Evolutionary conservation across 1,284 basidiomycete species (phyloP), one percentile per base, ranked within the genome.

Genomic region (Boletus semigastroideus): DNA sequence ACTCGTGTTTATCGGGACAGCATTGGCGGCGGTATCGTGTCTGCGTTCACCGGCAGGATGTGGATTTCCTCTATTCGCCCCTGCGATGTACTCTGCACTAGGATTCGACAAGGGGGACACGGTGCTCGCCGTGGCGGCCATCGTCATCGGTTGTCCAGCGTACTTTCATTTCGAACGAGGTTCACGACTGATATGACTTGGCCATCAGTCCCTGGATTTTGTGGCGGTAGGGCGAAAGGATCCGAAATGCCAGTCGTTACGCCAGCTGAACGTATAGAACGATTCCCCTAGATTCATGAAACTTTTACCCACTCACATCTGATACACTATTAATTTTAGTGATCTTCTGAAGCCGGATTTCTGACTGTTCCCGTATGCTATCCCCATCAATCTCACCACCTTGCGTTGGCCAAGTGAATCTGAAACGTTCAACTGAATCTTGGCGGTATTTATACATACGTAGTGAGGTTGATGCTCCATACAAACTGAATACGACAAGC

Each of bases 21-120:
- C 85, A 3, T 69, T 86, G 4, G 84, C 83, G 0, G 82, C 83
- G 0, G 78, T 78, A 16, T 70, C 78, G 0, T 84, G 67, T 64
- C 60, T 86, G 4, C 80, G 84, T 33, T 81, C 83, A 0, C 57
- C 84, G 1, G 79, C 79, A 1, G 83, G 85, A 2, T 86, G 85
- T 46, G 81, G 77, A 2, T 88, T 88, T 63, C 86, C 86, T 16
- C 65, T 88, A 12, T 87, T 88, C 52, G 83, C 80, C 1, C 81
- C 83, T 5, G 69, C 77, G 16, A 86, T 87, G 84, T 87, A 82
- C 64, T 66, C 72, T 5, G 71, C 72, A 12, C 72, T 87, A 0
- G 86, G 84, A 7, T 85, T 80, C 48, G 86, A 86, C 0, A 83
- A 80, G 54, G 86, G 83, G 4, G 71, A 82, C 53, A 83, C 84